Base-by-base conservation (phyloP, 345 rosid species). In the Lumnitzera racemosa region DNA sequence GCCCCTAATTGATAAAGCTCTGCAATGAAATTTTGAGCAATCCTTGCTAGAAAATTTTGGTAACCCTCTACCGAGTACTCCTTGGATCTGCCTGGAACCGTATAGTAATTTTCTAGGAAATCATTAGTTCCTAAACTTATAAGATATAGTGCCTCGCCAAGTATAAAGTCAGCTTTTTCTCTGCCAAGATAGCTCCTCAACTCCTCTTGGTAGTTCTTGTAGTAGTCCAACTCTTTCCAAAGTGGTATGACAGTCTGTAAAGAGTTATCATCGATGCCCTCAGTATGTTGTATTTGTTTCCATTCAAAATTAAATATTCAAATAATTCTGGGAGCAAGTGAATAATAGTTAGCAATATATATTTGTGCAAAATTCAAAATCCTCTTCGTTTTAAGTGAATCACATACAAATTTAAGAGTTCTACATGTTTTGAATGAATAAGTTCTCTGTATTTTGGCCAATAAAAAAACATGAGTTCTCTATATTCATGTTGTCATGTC, bases 51-150 rank as follows among this genome's bases (percentile, higher is more conserved):
- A 70, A 86, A 86, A 63, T 65, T 58, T 64, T 78, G 81, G 76
- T 86, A 91, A 54, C 80, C 75, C 56, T 66, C 56, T 7, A 83
- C 65, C 0, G 82, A 62, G 61, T 70, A 88, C 62, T 72, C 31
- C 3, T 73, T 31, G 60, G 78, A 61, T 66, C 80, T 81, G 25
- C 75, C 59, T 0, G 83, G 74, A 48, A 79, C 25, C 48, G 70
- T 50, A 64, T 82, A 91, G 64, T 84, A 88, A 69, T 86, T 91
- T 72, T 81, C 91, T 2, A 88, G 77, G 80, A 86, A 91, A 67
- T 91, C 96, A 46, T 91, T 91, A 49, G 95, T 88, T 66, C 98
- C 98, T 2, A 88, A 69, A 73, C 98, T 84, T 55, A 91, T 74
- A 29, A 86, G 50, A 77, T 88, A 80, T 61, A 86, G 65, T 25